Evolutionary conservation across 2,329 filamentous ascomycete genomes (phyloP).

Genomic region (Penicillium sp.): DNA sequence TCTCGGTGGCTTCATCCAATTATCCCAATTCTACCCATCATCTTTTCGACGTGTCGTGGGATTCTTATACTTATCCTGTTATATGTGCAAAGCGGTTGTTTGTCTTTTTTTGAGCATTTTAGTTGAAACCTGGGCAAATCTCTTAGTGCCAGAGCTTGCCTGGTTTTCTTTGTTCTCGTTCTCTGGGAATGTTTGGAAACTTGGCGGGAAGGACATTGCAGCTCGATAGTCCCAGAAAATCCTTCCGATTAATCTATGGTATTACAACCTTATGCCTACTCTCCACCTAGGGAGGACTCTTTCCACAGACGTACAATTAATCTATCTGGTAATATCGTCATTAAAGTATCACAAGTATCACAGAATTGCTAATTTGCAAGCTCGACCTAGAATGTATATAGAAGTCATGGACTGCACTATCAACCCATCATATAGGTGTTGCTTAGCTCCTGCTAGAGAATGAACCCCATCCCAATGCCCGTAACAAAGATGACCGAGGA

Average conservation of each 20-base stretch:
- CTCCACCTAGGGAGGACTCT: not conserved
- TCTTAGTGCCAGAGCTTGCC: conserved; percentile 13
- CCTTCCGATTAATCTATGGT: conserved; percentile 24
- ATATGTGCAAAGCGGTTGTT: conserved; percentile 24
- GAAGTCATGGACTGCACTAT: not conserved
- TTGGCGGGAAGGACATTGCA: conserved; percentile 16
- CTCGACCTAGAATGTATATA: not conserved
- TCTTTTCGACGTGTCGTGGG: conserved; percentile 15
- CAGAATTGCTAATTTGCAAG: not conserved
- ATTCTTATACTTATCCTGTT: conserved; percentile 25
- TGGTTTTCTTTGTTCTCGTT: conserved; percentile 8
- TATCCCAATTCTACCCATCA: conserved; percentile 5
- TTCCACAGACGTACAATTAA: not conserved
- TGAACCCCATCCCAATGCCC: not conserved
- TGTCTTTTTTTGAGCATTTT: conserved; percentile 20
- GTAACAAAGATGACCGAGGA: not conserved
- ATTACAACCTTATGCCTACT: conserved; percentile 14
- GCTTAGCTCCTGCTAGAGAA: not conserved
- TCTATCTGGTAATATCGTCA: not conserved
- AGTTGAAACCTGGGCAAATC: conserved; percentile 17
- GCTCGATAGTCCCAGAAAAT: conserved; percentile 22
- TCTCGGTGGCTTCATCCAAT: conserved; percentile 8
- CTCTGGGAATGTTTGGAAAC: conserved; percentile 4
- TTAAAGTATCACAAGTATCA: not conserved
- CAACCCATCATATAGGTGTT: not conserved